phyloP scores from a whole-genome alignment of 306 rosid genomes.

The Cicer chorassanicum region DNA sequence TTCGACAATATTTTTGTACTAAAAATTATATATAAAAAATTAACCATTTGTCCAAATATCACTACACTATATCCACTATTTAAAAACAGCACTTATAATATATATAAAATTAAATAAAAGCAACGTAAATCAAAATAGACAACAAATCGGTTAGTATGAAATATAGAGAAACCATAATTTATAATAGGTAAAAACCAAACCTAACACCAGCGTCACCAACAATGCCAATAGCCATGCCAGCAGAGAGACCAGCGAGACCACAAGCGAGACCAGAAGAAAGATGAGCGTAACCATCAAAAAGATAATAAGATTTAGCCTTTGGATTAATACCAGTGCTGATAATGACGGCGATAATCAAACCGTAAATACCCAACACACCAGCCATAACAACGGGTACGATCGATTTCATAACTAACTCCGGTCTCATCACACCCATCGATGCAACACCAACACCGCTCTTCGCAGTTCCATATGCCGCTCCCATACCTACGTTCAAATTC shows the following conservation, averaged over 20 bases:
- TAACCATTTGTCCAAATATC: no score
- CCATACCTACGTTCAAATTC: constrained; percentile 49
- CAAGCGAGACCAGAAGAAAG: constrained; percentile 77
- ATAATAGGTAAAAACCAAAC: constrained; percentile 23
- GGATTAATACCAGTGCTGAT: constrained; percentile 81
- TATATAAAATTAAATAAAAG: background rate
- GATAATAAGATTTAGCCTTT: constrained; percentile 74
- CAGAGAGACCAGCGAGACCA: constrained; percentile 77
- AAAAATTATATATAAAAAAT: no score
- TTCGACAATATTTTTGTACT: no score
- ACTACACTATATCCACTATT: no score
- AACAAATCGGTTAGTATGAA: background rate
- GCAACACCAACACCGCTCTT: constrained; percentile 83
- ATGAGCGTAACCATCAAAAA: constrained; percentile 77
- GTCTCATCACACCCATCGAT: constrained; percentile 81
- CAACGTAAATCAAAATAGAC: background rate
- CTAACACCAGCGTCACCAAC: constrained; percentile 82
- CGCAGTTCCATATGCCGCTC: constrained; percentile 79
- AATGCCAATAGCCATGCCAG: constrained; percentile 80
- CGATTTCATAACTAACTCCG: constrained; percentile 76
- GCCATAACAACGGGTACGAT: constrained; percentile 85
- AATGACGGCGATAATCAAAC: constrained; percentile 74
- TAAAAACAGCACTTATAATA: no score
- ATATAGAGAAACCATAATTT: background rate
- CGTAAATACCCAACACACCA: constrained; percentile 79